These are phyloP conservation scores for Fomitiporia mediterranea DNA, from an alignment of 1,284 basidiomycete species.

Conservation along the genomic window DNA sequence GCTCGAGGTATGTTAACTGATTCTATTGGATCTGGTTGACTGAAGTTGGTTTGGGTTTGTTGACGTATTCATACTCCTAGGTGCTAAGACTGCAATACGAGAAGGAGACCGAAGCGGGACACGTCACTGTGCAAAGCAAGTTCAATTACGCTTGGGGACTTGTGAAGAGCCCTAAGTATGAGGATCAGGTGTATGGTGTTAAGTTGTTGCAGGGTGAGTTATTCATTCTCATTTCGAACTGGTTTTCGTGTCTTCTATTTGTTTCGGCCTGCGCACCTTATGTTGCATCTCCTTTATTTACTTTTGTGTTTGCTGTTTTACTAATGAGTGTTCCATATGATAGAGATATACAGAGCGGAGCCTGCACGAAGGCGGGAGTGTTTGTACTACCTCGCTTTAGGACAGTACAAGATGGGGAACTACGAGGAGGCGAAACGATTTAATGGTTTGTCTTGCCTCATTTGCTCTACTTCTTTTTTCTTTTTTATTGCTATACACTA, in stretches of 20 bases:
- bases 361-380: conserved; percentile 90
- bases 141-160: conserved; percentile 99
- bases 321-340: too few relatives aligned
- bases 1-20: conserved; percentile 58
- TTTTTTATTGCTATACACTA: neutral
- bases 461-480: too few relatives aligned
- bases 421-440: conserved; percentile 92
- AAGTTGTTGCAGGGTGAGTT: conserved; percentile 81
- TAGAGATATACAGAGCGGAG: conserved; percentile 92
- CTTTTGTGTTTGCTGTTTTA: neutral
- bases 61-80: conserved; percentile 36
- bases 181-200: conserved; percentile 89
- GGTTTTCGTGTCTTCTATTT: neutral
- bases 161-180: conserved; percentile 80
- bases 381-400: conserved; percentile 94
- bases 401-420: conserved; percentile 96
- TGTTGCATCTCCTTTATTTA: neutral
- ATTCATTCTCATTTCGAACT: neutral
- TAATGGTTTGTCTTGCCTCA: conserved; percentile 67
- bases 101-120: conserved; percentile 78
- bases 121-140: conserved; percentile 93
- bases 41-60: conserved; percentile 4
- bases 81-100: conserved; percentile 85
- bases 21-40: neutral
- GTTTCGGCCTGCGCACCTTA: conserved; percentile 11